phyloP scores from a whole-genome alignment of 2,329 filamentous ascomycete species.

The Talaromyces sp. region DNA sequence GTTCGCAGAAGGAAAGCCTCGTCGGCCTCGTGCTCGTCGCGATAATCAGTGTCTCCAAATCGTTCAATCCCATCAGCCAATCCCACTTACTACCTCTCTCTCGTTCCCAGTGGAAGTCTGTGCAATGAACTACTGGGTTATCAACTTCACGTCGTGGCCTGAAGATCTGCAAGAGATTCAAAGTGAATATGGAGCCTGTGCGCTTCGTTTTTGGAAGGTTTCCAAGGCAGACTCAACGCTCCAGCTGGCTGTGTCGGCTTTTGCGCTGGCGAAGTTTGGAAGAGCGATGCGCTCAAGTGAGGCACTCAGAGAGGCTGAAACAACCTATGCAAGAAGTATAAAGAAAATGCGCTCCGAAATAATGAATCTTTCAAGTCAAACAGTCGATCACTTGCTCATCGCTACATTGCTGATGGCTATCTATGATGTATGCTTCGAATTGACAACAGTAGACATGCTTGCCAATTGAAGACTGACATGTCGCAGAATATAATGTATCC shows the following conservation, averaged over 20 bases:
- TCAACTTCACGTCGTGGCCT: conserved; percentile 19
- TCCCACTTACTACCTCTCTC: not conserved
- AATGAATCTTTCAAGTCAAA: conserved; percentile 14
- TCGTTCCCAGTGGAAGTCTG: conserved; percentile 18
- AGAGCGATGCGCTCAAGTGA: conserved; percentile 13
- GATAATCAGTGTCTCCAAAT: not conserved
- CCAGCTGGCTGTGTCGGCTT: conserved; percentile 22
- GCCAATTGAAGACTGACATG: not conserved
- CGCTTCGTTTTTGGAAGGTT: conserved; percentile 14
- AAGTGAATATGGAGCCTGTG: conserved; percentile 23
- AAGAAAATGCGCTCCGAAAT: conserved; percentile 20
- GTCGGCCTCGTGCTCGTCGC: conserved; percentile 19
- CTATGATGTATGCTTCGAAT: conserved; percentile 18
- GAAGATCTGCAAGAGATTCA: conserved; percentile 21
- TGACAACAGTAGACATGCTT: not conserved
- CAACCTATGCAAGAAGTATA: conserved; percentile 4
- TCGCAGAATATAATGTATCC: conserved; percentile 11
- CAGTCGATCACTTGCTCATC: conserved; percentile 24
- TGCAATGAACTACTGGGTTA: conserved; percentile 26
- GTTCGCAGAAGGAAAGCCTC: conserved; percentile 24
- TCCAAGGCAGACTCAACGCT: conserved; percentile 19
- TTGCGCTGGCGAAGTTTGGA: conserved; percentile 25
- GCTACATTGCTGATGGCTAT: conserved; percentile 25
- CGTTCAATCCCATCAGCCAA: too few relatives aligned
- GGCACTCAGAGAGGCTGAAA: conserved; percentile 12